Evolutionary conservation across 2,329 filamentous ascomycete species (phyloP).

Genomic region (Ceratocystis colombiana): DNA sequence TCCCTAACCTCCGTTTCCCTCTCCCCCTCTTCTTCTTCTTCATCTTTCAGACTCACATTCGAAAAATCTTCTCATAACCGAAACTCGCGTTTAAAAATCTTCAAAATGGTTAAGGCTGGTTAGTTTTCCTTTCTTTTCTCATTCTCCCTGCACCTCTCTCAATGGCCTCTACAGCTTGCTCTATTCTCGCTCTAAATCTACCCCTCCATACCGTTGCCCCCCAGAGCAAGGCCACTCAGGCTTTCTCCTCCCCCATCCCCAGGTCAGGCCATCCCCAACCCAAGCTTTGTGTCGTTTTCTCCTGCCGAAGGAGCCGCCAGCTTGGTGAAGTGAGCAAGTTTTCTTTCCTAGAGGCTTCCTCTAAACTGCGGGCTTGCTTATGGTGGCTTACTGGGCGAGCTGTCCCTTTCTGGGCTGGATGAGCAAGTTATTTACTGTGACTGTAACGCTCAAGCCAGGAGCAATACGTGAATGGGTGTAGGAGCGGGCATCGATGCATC

Average conservation of each 20-base stretch:
- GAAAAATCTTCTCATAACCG: constrained; percentile 15
- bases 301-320: not conserved
- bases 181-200: constrained; percentile 4
- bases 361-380: not conserved
- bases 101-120: constrained; percentile 29
- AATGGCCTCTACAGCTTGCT: not conserved
- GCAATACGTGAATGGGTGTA: not conserved
- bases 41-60: constrained; percentile 16
- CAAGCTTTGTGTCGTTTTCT: constrained; percentile 19
- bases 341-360: not conserved
- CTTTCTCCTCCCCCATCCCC: not conserved
- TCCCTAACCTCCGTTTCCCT: constrained; percentile 8
- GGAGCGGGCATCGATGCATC: not conserved
- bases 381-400: not conserved
- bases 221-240: not conserved
- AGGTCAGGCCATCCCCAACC: not conserved
- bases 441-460: constrained; percentile 26
- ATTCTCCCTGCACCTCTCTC: not conserved
- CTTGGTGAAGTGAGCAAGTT: not conserved
- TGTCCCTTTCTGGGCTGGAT: not conserved
- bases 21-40: constrained; percentile 22
- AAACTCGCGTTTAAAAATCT: constrained; percentile 23
- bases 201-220: not conserved
- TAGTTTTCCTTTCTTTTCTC: constrained; percentile 20
- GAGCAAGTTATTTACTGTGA: constrained; percentile 11